Percentiles rank a stretch among this genome's conserved stretches.
phyloP scores from a whole-genome alignment of 2,329 filamentous ascomycete species.

The Arthrinium phaeospermum region DNA sequence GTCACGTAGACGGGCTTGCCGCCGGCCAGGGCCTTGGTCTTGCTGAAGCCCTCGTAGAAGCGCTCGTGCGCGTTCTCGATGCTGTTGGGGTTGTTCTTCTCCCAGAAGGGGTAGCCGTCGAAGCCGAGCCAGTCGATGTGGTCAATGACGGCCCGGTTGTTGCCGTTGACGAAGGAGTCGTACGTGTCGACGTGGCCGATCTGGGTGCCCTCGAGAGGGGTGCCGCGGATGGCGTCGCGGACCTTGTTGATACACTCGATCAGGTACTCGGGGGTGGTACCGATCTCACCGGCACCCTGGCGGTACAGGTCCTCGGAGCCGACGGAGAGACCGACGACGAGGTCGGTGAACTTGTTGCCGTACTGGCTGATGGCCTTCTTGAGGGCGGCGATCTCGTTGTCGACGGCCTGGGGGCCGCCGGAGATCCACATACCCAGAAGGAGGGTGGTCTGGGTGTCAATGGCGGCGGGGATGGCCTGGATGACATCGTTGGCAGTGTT shows the following conservation, averaged over 20 bases:
- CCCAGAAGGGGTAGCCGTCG: slow-evolving; percentile 61
- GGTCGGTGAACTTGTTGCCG: slow-evolving; percentile 48
- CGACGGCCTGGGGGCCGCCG: slow-evolving; percentile 43
- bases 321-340: slow-evolving; percentile 59
- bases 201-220: slow-evolving; percentile 40
- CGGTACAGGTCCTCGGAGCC: slow-evolving; percentile 64
- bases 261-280: slow-evolving; percentile 50
- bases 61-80: slow-evolving; percentile 50
- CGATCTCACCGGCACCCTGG: slow-evolving; percentile 43
- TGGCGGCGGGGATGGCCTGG: slow-evolving; percentile 69
- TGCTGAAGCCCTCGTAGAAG: slow-evolving; percentile 47
- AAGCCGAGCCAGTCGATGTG: slow-evolving; percentile 60
- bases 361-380: slow-evolving; percentile 52
- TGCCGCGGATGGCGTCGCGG: slow-evolving; percentile 52
- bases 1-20: slow-evolving; percentile 54
- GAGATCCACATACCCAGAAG: slow-evolving; percentile 60
- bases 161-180: slow-evolving; percentile 55
- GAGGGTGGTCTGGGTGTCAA: slow-evolving; percentile 53
- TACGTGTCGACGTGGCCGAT: slow-evolving; percentile 64
- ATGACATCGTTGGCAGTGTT: slow-evolving; percentile 58
- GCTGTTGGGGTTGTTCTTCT: slow-evolving; percentile 46
- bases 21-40: slow-evolving; percentile 45
- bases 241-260: slow-evolving; percentile 63
- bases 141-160: slow-evolving; percentile 55
- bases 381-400: slow-evolving; percentile 56